phyloP scores from a whole-genome alignment of 148 eudicot species.

The Arctostaphylos glauca region DNA sequence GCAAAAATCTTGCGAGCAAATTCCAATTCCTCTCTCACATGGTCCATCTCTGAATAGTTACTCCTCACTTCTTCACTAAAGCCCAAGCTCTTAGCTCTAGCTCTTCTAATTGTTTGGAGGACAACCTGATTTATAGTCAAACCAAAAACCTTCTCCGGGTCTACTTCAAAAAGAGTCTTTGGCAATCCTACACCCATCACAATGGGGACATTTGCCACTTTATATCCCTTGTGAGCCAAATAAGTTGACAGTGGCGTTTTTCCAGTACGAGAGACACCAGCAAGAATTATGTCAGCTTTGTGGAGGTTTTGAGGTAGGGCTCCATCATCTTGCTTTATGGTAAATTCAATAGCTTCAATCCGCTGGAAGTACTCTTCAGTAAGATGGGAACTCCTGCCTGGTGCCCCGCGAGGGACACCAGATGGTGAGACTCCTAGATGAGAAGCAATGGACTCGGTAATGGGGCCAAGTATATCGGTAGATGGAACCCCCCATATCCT shows the following conservation, averaged over 20 bases:
- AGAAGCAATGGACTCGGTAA: slow-evolving; percentile 72
- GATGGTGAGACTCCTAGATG: slow-evolving; percentile 88
- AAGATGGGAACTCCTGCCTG: slow-evolving; percentile 51
- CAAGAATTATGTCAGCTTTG: slow-evolving; percentile 73
- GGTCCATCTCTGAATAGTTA: slow-evolving; percentile 73
- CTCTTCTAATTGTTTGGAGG: slow-evolving; percentile 67
- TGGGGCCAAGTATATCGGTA: slow-evolving; percentile 70
- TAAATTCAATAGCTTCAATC: slow-evolving; percentile 90
- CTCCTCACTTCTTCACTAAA: slow-evolving; percentile 41
- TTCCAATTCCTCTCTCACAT: slow-evolving; percentile 70
- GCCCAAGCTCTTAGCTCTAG: slow-evolving; percentile 83
- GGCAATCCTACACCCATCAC: slow-evolving; percentile 71
- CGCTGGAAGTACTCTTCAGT: slow-evolving; percentile 80
- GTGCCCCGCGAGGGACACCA: slow-evolving; percentile 92
- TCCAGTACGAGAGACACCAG: slow-evolving; percentile 92
- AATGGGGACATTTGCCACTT: slow-evolving; percentile 89
- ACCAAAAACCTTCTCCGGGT: slow-evolving; percentile 73
- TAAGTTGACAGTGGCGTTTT: slow-evolving; percentile 91
- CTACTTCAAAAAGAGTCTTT: slow-evolving; percentile 58
- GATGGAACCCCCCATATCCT: slow-evolving; percentile 68
- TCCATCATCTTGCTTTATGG: slow-evolving; percentile 96
- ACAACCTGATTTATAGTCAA: slow-evolving; percentile 75
- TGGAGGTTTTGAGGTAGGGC: slow-evolving; percentile 75
- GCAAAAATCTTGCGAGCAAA: slow-evolving; percentile 62
- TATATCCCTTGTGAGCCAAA: slow-evolving; percentile 85